Evolutionary conservation across 352 stramenopile genomes (phyloP).

Genomic region (Globisporangium cystogenes): DNA sequence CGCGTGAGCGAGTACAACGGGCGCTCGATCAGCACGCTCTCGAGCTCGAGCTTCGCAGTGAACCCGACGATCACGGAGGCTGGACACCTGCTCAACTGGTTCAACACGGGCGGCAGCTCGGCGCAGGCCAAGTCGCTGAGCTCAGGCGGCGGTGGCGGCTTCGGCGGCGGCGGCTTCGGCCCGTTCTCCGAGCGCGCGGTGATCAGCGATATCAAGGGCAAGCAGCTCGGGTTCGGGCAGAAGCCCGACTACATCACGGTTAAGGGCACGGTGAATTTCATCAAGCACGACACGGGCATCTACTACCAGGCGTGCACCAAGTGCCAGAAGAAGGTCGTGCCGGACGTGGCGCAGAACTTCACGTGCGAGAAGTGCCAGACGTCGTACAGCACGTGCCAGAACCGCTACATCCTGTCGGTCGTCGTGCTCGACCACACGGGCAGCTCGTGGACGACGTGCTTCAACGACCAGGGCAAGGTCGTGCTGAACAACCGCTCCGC

Average conservation of each 20-base stretch:
- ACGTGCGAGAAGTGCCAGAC: conserved; percentile 96
- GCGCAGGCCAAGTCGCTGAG: conserved; percentile 78
- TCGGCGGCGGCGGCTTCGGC: conserved; percentile 69
- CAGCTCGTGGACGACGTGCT: conserved; percentile 94
- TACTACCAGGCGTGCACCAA: conserved; percentile 88
- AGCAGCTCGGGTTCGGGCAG: conserved; percentile 92
- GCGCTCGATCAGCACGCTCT: conserved; percentile 85
- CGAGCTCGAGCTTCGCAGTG: conserved; percentile 73
- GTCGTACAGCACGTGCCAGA: conserved; percentile 91
- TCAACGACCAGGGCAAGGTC: conserved; percentile 96
- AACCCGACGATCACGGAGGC: conserved; percentile 87
- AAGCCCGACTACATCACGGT: conserved; percentile 97
- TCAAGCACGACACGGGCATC: conserved; percentile 92
- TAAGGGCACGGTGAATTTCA: conserved; percentile 95
- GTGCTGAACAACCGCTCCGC: conserved; percentile 90
- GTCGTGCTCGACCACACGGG: conserved; percentile 92
- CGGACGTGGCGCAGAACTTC: conserved; percentile 93
- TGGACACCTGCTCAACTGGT: conserved; percentile 82
- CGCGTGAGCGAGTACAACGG: conserved; percentile 94
- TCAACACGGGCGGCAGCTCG: conserved; percentile 62
- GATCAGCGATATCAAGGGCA: conserved; percentile 93
- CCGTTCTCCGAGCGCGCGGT: conserved; percentile 86
- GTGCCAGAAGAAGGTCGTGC: conserved; percentile 90
- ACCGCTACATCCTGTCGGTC: conserved; percentile 95
- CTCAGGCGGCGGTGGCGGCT: conserved; percentile 47